A percentile compares a stretch with the other conserved stretches of the same genome.
Conservation (phyloP, 2,329 filamentous ascomycete genomes). For the Ceratocystis destructans region DNA sequence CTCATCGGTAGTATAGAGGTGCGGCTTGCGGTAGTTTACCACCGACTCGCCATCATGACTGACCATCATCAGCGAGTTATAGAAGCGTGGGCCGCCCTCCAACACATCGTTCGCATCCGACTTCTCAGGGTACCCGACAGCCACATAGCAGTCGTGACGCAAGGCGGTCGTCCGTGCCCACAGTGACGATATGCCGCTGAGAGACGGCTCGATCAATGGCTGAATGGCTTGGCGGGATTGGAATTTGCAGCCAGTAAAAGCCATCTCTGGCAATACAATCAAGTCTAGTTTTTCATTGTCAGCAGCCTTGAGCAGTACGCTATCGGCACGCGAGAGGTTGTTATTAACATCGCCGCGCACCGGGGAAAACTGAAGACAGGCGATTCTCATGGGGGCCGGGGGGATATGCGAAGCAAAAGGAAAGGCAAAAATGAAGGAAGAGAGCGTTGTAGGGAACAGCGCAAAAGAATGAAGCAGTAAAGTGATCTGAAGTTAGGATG, state of each 20-base stretch:
- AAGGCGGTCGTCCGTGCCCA: constrained; percentile 58
- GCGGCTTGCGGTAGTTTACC: constrained; percentile 46
- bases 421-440: background rate
- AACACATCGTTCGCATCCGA: constrained; percentile 38
- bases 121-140: constrained; percentile 62
- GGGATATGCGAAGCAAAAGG: background rate
- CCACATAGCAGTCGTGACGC: constrained; percentile 53
- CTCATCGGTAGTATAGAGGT: constrained; percentile 44
- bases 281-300: constrained; percentile 35
- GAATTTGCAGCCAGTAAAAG: constrained; percentile 72
- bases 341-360: constrained; percentile 55
- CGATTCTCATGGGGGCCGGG: constrained; percentile 43
- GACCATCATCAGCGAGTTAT: constrained; percentile 42
- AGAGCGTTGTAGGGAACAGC: background rate
- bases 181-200: constrained; percentile 50
- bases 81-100: constrained; percentile 40
- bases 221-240: constrained; percentile 51
- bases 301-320: constrained; percentile 38
- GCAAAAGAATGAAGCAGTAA: background rate
- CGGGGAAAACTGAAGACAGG: constrained; percentile 58
- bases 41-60: constrained; percentile 45
- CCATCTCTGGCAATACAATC: constrained; percentile 61
- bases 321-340: constrained; percentile 56
- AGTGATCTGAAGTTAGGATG: too few relatives aligned
- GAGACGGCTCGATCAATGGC: constrained; percentile 53